Evolutionary conservation across 2,329 filamentous ascomycete species (phyloP).

Genomic region (Didymella sp.): DNA sequence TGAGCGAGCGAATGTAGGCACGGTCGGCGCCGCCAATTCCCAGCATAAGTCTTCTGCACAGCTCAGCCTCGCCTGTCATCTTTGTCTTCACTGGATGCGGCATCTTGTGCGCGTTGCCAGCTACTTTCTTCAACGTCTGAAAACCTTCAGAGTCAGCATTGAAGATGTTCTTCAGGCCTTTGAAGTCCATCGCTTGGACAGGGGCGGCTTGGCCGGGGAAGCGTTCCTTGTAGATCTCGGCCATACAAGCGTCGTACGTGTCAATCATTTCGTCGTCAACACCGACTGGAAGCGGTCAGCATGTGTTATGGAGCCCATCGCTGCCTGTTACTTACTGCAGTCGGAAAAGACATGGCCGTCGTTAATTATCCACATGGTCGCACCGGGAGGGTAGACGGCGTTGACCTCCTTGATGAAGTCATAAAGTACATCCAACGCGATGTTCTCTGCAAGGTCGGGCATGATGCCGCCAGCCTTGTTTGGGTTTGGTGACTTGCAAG

Average conservation of each 20-base stretch:
- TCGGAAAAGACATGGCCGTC: conserved; percentile 54
- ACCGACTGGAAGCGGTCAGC: conserved; percentile 43
- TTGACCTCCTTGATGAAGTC: conserved; percentile 51
- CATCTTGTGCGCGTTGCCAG: conserved; percentile 30
- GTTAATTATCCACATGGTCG: conserved; percentile 53
- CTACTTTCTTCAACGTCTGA: conserved; percentile 30
- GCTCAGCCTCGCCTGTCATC: conserved; percentile 37
- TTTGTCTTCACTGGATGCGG: conserved; percentile 42
- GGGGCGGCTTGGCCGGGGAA: conserved; percentile 27
- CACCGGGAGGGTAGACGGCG: conserved; percentile 51
- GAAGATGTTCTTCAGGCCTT: conserved; percentile 42
- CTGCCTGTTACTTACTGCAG: conserved; percentile 44
- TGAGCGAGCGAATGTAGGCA: conserved; percentile 35
- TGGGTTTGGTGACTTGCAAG: conserved; percentile 67
- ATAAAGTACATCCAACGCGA: conserved; percentile 52
- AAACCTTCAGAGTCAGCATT: conserved; percentile 34
- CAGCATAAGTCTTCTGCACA: conserved; percentile 43
- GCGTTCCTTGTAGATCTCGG: conserved; percentile 48
- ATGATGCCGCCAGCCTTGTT: conserved; percentile 61
- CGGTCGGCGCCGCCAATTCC: conserved; percentile 36
- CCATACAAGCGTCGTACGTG: conserved; percentile 49
- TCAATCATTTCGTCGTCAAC: conserved; percentile 55
- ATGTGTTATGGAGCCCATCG: neutral
- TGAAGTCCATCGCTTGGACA: conserved; percentile 38
- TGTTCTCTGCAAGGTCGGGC: conserved; percentile 54